Evolutionary conservation across 2,329 filamentous ascomycete species (phyloP), one percentile per base, ranked within the genome.

Genomic region (Lasiodiplodia sp.): DNA sequence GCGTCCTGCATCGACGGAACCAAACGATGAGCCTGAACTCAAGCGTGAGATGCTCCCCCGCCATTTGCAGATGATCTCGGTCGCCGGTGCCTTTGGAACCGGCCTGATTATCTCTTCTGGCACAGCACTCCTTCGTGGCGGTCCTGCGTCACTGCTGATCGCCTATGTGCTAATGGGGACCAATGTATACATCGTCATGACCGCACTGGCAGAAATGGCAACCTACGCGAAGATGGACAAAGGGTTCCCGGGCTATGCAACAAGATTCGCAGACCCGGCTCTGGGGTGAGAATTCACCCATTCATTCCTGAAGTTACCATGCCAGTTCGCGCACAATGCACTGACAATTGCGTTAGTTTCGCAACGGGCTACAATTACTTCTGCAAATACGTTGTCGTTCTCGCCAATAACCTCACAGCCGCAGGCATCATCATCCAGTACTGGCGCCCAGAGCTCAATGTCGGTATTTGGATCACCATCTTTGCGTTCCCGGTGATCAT

Each of bases 301-400:
- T 1, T 18, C 56, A 14, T 23, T 68, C 28, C 21, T 40, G 16
- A 67, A 25, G 37, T 23, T 66, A 6, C 16, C 18, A 47, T 47
- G 18, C 40, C 1, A 5, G 16, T 18, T 16, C 3, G 4, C 18
- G 18, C 18, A 8, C 44, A 67, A 18, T 16, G n/a, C 4, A 49
- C 28, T 63, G 16, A 23, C 16, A 3, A 14, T 8, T 7, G 28
- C 28, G 11, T n/a, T 14, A 65, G 62, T 7, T 94, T 94, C 74
- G 86, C 91, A 23, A 91, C 93, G 85, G 92, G 92, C 23, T 94
- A 91, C 91, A 89, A 92, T 70, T 94, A 94, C 80, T 94, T 90
- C 89, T 93, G 93, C 76, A 67, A 67, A 40, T 67, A 67, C 53
- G 55, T 89, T 86, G 47, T 94, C 90, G 90, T 85, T 88, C 88